Percentiles rank a stretch among this genome's conserved stretches.
These are phyloP conservation scores for Helenozyma rhizophorensis DNA, from an alignment of 805 yeast species.

Conservation along the genomic window DNA sequence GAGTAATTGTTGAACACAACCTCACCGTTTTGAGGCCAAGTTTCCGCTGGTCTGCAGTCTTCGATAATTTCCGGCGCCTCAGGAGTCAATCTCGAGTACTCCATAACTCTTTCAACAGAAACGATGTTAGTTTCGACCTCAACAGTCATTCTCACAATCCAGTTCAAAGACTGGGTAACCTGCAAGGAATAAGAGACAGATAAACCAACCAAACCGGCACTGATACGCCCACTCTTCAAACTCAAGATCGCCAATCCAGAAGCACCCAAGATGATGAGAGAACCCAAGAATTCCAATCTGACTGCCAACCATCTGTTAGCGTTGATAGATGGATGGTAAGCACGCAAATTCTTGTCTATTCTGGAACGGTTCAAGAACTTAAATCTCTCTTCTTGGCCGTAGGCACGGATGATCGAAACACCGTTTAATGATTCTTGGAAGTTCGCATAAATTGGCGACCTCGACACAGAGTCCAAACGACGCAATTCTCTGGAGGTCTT, in stretches of 20 bases:
- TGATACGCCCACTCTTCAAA: slow-evolving; percentile 60
- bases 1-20: slow-evolving; percentile 36
- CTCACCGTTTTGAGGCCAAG: slow-evolving; percentile 39
- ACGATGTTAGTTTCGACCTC: slow-evolving; percentile 98
- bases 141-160: slow-evolving; percentile 98
- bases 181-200: slow-evolving; percentile 91
- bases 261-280: slow-evolving; percentile 80
- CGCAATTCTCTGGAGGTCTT: slow-evolving; percentile 77
- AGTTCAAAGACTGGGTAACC: slow-evolving; percentile 87
- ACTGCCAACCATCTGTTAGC: slow-evolving; percentile 98
- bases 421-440: slow-evolving; percentile 81
- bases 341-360: slow-evolving; percentile 84
- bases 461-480: slow-evolving; percentile 74
- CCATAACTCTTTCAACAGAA: slow-evolving; percentile 90
- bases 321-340: slow-evolving; percentile 86
- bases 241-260: slow-evolving; percentile 77
- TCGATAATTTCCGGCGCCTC: slow-evolving; percentile 79
- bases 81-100: slow-evolving; percentile 71
- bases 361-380: slow-evolving; percentile 59
- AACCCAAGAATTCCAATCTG: slow-evolving; percentile 86
- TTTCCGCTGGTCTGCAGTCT: slow-evolving; percentile 52
- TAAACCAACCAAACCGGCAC: slow-evolving; percentile 92
- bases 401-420: slow-evolving; percentile 71
- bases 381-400: slow-evolving; percentile 61
- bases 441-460: slow-evolving; percentile 79